Evolutionary conservation across 257 asterid genomes (phyloP).

Genomic region (Lycium barbarum): DNA sequence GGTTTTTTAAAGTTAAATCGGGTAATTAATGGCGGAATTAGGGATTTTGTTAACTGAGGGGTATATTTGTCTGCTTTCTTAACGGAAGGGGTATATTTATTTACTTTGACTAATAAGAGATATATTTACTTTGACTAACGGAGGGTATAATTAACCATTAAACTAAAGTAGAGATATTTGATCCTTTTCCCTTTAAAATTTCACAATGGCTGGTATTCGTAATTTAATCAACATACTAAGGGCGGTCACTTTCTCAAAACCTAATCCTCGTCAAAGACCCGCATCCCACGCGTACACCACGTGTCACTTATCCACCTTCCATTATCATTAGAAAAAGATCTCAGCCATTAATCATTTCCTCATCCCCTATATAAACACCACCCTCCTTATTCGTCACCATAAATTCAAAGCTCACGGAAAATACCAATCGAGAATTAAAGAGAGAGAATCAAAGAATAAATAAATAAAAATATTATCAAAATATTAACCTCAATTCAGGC

Average conservation of each 20-base stretch:
- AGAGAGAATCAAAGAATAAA: not conserved
- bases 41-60: too few species aligned
- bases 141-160: too few species aligned
- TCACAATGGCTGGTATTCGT: not conserved
- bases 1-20: too few species aligned
- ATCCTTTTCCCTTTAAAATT: not conserved
- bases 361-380: conserved; percentile 12
- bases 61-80: too few species aligned
- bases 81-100: too few species aligned
- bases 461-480: not conserved
- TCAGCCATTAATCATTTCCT: not conserved
- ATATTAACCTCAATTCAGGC: not conserved
- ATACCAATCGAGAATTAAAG: not conserved
- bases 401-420: not conserved
- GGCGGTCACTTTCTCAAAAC: conserved; percentile 26
- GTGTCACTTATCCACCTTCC: conserved; percentile 7
- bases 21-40: too few species aligned
- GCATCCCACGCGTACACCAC: not conserved
- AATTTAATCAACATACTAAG: not conserved
- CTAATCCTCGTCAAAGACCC: conserved; percentile 15
- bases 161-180: too few species aligned
- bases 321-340: not conserved
- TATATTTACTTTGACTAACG: too few species aligned
- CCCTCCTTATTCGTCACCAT: not conserved
- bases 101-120: too few species aligned